A percentile compares a stretch with the other conserved stretches of the same genome.
phyloP scores from a whole-genome alignment of 1,284 basidiomycete species.

The Cutaneotrichosporon sp. region DNA sequence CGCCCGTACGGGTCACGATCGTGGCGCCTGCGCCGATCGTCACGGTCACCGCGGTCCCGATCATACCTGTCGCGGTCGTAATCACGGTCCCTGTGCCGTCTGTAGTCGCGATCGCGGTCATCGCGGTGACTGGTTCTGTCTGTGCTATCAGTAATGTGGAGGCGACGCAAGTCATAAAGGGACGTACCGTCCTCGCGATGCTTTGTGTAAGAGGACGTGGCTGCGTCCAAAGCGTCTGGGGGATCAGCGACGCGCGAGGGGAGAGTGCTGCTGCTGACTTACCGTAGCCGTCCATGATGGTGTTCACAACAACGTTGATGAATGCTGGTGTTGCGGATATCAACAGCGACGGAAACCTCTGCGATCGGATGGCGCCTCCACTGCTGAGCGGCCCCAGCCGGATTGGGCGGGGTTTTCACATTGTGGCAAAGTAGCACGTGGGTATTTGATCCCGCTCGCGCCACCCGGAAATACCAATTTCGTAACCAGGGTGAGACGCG shows the following conservation, averaged over 20 bases:
- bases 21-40: constrained; percentile 9
- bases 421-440: neutral
- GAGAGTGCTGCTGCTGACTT: neutral
- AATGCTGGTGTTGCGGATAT: neutral
- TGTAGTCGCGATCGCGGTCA: neutral
- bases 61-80: constrained; percentile 11
- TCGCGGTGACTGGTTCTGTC: constrained; percentile 12
- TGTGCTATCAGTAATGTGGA: neutral
- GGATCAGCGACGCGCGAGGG: neutral
- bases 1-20: constrained; percentile 15
- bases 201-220: constrained; percentile 28
- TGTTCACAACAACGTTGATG: too few species aligned
- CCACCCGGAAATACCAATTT: too few species aligned
- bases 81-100: constrained; percentile 3
- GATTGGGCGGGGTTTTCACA: neutral
- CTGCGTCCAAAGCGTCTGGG: constrained; percentile 28
- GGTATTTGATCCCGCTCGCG: too few species aligned
- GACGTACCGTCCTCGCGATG: constrained; percentile 19
- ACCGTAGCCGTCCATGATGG: constrained; percentile 35
- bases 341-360: too few species aligned
- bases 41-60: constrained; percentile 16
- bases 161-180: too few species aligned
- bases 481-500: too few species aligned
- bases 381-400: too few species aligned
- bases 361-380: too few species aligned